Conservation (phyloP, 2,329 filamentous ascomycete genomes). For the Diplocarpon rosae region DNA sequence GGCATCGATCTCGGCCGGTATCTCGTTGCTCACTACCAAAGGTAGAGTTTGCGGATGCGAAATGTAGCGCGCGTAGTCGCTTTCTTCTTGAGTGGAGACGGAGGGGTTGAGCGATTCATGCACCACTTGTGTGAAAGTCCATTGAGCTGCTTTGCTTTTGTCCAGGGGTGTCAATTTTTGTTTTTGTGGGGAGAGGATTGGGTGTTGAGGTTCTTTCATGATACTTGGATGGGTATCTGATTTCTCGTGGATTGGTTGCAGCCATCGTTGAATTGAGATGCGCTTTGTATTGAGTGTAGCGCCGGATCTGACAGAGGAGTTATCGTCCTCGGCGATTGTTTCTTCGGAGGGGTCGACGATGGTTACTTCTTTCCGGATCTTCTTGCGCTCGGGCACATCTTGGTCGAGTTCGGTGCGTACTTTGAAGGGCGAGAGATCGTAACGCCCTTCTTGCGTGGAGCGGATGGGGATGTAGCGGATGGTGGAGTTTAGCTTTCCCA, state of each 20-base stretch:
- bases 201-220: conserved; percentile 38
- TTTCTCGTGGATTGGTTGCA: conserved; percentile 37
- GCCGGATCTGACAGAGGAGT: conserved; percentile 32
- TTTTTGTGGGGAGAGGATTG: conserved; percentile 27
- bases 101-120: conserved; percentile 76
- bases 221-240: conserved; percentile 34
- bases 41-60: conserved; percentile 82
- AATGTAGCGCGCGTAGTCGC: conserved; percentile 84
- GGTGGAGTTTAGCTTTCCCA: conserved; percentile 70
- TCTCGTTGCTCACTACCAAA: conserved; percentile 62
- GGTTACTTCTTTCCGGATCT: conserved; percentile 55
- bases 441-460: conserved; percentile 59
- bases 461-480: conserved; percentile 72
- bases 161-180: conserved; percentile 52
- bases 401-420: conserved; percentile 56
- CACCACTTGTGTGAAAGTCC: conserved; percentile 80
- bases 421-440: conserved; percentile 81
- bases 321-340: conserved; percentile 32
- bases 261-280: conserved; percentile 50
- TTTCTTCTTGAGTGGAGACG: conserved; percentile 63
- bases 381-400: conserved; percentile 50
- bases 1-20: conserved; percentile 45
- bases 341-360: conserved; percentile 51
- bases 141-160: conserved; percentile 74
- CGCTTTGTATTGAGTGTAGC: conserved; percentile 32